These are phyloP conservation scores for Ascochyta lentis DNA, from an alignment of 2,329 filamentous ascomycete species.

Conservation along the genomic window DNA sequence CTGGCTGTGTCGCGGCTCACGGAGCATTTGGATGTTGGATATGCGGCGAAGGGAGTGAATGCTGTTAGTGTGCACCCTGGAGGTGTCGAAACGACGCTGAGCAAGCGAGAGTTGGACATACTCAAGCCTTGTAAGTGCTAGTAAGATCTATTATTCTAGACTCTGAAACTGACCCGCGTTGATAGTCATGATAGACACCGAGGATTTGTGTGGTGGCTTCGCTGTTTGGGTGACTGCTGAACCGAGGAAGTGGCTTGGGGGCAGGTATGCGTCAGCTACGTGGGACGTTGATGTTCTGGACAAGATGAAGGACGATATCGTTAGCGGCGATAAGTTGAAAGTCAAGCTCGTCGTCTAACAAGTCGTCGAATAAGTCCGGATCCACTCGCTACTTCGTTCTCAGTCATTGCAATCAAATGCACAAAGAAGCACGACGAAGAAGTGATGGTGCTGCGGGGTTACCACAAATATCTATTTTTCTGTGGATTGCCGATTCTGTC, in stretches of 20 bases:
- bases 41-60: conserved; percentile 29
- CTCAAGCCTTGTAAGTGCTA: not conserved
- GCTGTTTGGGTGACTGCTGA: conserved; percentile 32
- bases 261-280: conserved; percentile 19
- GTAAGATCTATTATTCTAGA: not conserved
- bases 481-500: too few species aligned
- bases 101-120: conserved; percentile 6
- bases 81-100: conserved; percentile 31
- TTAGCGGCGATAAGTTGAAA: conserved; percentile 11
- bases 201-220: conserved; percentile 19
- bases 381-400: too few species aligned
- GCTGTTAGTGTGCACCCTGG: conserved; percentile 37
- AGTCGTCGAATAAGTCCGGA: too few species aligned
- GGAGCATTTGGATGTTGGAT: conserved; percentile 57
- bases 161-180: not conserved
- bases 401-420: too few species aligned
- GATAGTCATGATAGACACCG: conserved; percentile 14
- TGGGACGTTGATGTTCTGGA: conserved; percentile 37
- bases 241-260: conserved; percentile 28
- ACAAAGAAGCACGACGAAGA: too few species aligned
- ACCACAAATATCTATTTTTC: too few species aligned
- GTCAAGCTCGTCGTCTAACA: not conserved
- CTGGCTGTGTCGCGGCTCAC: conserved; percentile 58
- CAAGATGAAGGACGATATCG: conserved; percentile 29
- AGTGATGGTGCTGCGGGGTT: too few species aligned